Base-by-base conservation (phyloP, 2,329 filamentous ascomycete species). In the Ascochyta fabae region DNA sequence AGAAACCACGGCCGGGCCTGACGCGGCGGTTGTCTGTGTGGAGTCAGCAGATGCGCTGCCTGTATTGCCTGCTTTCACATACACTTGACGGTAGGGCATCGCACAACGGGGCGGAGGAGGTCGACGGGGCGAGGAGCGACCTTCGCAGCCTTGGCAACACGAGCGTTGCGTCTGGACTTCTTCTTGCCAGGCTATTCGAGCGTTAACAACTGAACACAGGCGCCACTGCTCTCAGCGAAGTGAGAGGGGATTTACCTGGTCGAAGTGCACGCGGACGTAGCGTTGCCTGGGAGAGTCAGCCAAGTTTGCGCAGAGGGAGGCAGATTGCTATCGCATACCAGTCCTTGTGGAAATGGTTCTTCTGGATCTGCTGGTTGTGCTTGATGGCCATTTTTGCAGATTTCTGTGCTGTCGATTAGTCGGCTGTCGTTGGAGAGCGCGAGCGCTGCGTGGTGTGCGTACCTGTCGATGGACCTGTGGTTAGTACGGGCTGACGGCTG, bases 241-340 rank as follows among this genome's bases (percentile, higher is more conserved):
- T 75, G 77, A 81, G 75, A 79, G 79, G 82, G 81, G 79, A 81
- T 77, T 84, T 94, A 96, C 94, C 92, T 98, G 95, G 87, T 99
- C 92, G 86, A 99, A 99, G 88, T 99, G 95, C 83, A 91, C 91
- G 84, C 92, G 91, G 79, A 99, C 95, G 84, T 93, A 91, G 85
- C 92, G 91, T 84, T 98, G 93, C 95, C 95, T 72, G 59, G 24
- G n/a, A 33, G 41, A 57, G 61, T 73, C 48, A 73, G 69, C 64
- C 59, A 51, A 36, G 36, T 38, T 36, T 46, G 39, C 45, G 49
- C 39, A 55, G 38, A 42, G 22, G 27, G 16, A 41, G 24, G 53
- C 46, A 56, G 64, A 57, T 59, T 53, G 31, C 29, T 62, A 46
- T 51, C 50, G 49, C 63, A 58, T 68, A 72, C 70, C 69, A 99